Base-by-base conservation (phyloP, 768 basidiomycete species). In the Suillus alpinus region DNA sequence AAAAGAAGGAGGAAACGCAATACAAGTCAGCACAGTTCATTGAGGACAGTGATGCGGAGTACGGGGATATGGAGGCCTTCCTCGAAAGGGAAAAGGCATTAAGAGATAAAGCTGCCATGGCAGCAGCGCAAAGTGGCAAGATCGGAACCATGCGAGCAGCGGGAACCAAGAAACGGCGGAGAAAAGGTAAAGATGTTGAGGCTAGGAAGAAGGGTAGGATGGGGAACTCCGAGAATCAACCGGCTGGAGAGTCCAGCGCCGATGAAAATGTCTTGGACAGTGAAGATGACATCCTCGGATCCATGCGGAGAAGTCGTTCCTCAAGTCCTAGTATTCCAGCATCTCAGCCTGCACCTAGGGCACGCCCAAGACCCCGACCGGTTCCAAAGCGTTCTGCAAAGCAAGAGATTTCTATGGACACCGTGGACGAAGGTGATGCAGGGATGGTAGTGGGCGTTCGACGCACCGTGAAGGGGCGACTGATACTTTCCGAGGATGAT, bases 1-100 rank as follows among this genome's bases (percentile, higher is more conserved):
- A 83, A 72, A 79, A 77, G 66, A 87, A 84, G 70, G 89, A 91
- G 70, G 83, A 84, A 70, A 82, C 86, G 76, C 78, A 78, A 61
- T 95, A 91, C 80, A 94, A 94, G 73, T 92, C 89, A 7, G 93
- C 92, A 10, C 89, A 92, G 72, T 92, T 95, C 71, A 94, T 96
- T 71, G 87, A 91, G 69, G 94, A 97, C 75, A 93, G 91, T 63
- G 95, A 97, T 67, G 88, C 80, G 59, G 92, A 93, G 71, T 85
- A 85, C 60, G 91, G 83, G 16, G 87, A 90, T 68, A 88, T 94
- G 73, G 88, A 90, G 55, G 84, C 80, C 6, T 97, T 97, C 81
- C 84, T 94, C 60, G 88, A 81, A 73, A 83, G 81, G 67, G 95
- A 96, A 75, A 83, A 82, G 67, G 77, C 63, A 56, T 72, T 85